Conservation (phyloP, 257 asterid species). For the Coffea canephora region DNA sequence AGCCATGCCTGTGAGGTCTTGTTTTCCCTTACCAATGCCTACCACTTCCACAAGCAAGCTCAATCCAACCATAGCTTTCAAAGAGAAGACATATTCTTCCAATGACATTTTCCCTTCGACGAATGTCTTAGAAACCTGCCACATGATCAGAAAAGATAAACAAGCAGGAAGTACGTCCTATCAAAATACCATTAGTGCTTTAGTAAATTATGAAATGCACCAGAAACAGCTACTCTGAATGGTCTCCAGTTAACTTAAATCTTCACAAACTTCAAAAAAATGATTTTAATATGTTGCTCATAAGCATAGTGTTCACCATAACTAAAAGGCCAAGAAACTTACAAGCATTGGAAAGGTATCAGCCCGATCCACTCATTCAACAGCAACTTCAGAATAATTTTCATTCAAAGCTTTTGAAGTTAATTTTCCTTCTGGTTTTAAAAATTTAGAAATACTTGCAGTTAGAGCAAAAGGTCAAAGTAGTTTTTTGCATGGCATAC, state of each 20-base stretch:
- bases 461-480: not conserved
- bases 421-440: not conserved
- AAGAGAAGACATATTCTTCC: constrained; percentile 50
- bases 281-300: not conserved
- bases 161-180: not conserved
- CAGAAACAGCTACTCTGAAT: not conserved
- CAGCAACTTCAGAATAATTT: not conserved
- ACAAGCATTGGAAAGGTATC: not conserved
- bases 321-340: not conserved
- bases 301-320: not conserved
- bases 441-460: not conserved
- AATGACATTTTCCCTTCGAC: constrained; percentile 48
- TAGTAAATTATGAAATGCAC: not conserved
- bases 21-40: constrained; percentile 58
- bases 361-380: not conserved
- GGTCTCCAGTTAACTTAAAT: not conserved
- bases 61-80: constrained; percentile 60
- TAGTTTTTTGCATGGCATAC: not conserved
- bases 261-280: not conserved
- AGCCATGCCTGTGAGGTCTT: constrained; percentile 55
- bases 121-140: constrained; percentile 50
- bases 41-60: constrained; percentile 58
- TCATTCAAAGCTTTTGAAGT: constrained; percentile 1
- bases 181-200: not conserved
- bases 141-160: constrained; percentile 17